Evolutionary conservation across 257 asterid species (phyloP).

Genomic region (Fraxinus quadrangulata): DNA sequence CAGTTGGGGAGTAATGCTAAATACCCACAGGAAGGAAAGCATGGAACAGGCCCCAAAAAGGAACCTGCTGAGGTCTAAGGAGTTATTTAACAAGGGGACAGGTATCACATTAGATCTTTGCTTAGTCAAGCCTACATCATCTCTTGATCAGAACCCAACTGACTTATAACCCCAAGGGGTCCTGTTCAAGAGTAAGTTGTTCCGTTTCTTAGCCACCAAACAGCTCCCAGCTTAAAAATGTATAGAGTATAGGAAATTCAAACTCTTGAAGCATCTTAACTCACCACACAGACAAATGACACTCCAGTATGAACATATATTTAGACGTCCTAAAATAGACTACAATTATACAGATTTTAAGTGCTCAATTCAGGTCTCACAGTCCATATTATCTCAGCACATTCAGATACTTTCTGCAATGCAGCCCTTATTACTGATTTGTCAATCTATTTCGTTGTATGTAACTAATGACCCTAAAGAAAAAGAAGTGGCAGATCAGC

Average conservation of each 20-base stretch:
- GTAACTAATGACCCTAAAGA: neutral
- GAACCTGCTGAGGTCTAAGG: neutral
- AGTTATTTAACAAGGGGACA: neutral
- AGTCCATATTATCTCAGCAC: neutral
- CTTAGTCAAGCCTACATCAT: neutral
- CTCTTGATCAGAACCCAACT: conserved; percentile 18
- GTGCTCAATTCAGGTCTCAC: neutral
- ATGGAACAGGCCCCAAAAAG: neutral
- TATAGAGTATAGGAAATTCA: neutral
- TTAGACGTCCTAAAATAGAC: neutral
- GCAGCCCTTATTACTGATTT: neutral
- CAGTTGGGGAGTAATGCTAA: neutral
- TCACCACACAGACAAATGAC: neutral
- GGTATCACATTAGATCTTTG: neutral
- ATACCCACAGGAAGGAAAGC: neutral
- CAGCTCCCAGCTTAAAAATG: neutral
- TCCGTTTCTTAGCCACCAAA: neutral
- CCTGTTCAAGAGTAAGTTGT: conserved; percentile 13
- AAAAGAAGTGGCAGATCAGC: neutral
- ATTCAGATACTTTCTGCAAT: neutral
- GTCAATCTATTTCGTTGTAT: neutral
- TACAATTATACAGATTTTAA: neutral
- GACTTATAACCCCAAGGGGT: neutral
- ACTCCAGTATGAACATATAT: neutral
- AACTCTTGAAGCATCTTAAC: conserved; percentile 6